Evolutionary conservation across 1,284 basidiomycete genomes (phyloP), one percentile per base, ranked within the genome.

Genomic region (Pterula multifida): DNA sequence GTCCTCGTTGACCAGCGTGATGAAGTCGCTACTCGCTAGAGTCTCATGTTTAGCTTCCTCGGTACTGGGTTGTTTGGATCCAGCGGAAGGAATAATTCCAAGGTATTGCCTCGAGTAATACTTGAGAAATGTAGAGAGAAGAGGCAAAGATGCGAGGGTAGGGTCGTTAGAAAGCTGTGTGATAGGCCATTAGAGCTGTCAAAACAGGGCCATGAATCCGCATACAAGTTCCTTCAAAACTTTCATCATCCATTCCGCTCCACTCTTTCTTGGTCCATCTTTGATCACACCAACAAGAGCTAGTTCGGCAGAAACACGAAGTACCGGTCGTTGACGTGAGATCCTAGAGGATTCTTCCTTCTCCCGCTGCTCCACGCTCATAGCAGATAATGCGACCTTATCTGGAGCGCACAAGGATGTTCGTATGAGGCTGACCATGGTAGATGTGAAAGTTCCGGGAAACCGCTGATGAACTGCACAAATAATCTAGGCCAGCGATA

Each of bases 381-480:
- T 62, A 13, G 73, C 70, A n/a, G 78, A 68, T 49, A 90, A 64
- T 4, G 79, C 65, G 17, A 77, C 64, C 42, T 78, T 74, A 26
- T 77, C 69, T 0, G 87, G 78, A 3, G 85, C 70, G 3, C 77
- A 73, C 22, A 98, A 75, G 4, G 85, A 76, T 1, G 75, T 62
- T 17, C 81, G 65, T 1, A 99, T 71, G 12, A 76, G 68, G 4
- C 78, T 66, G 1, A 90, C 67, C 22, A 98, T 68, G 0, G 76
- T 74, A 1, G 83, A 81, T 1, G 90, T 85, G 63, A 96, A 97
- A 1, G 72, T 69, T 21, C 76, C 73, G 1, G 88, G 79, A 59
- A 98, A 94, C 9, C 95, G 83, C 42, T 85, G 80, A 62, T 98
- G 94, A 45, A 98, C 69, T 11, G 87, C 78, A 21, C 89, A 92